Percentiles rank a stretch among this genome's conserved stretches.
Evolutionary conservation across 305 asterid genomes (phyloP).

Genomic region (Petunia hybrid): DNA sequence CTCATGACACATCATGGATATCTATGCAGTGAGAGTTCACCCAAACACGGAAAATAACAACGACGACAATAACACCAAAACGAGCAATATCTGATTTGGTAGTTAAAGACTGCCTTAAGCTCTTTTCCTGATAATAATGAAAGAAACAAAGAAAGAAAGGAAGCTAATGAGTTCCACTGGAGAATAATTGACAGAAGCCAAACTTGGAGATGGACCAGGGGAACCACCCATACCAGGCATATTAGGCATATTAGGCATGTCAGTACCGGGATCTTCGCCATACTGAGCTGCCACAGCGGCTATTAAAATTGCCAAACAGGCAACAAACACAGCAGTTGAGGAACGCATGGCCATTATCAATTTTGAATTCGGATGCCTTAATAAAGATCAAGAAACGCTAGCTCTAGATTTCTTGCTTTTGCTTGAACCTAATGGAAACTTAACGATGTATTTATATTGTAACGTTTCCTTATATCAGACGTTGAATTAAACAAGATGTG

Average conservation of each 20-base stretch:
- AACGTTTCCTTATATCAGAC: background rate
- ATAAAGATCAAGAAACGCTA: background rate
- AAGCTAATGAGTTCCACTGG: slow-evolving; percentile 34
- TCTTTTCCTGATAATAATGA: slow-evolving; percentile 38
- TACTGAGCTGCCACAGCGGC: slow-evolving; percentile 13
- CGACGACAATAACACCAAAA: no score
- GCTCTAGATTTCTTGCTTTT: background rate
- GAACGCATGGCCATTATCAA: slow-evolving; percentile 48
- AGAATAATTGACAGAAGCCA: slow-evolving; percentile 25
- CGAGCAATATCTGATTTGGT: no score
- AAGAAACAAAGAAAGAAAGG: slow-evolving; percentile 28
- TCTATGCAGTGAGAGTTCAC: background rate
- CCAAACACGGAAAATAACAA: background rate
- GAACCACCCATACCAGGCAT: slow-evolving; percentile 19
- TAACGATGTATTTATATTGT: slow-evolving; percentile 21
- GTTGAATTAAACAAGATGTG: background rate
- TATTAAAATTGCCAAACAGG: slow-evolving; percentile 38
- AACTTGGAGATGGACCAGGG: slow-evolving; percentile 10
- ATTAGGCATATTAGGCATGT: slow-evolving; percentile 12
- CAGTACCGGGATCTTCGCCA: slow-evolving; percentile 25
- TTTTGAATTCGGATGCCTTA: background rate
- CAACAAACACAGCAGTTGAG: slow-evolving; percentile 31
- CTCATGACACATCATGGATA: background rate
- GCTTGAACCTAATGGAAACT: slow-evolving; percentile 18
- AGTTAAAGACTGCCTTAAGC: slow-evolving; percentile 35